Conservation (phyloP, 148 eudicot genomes). For the Pouteria glomerata region DNA sequence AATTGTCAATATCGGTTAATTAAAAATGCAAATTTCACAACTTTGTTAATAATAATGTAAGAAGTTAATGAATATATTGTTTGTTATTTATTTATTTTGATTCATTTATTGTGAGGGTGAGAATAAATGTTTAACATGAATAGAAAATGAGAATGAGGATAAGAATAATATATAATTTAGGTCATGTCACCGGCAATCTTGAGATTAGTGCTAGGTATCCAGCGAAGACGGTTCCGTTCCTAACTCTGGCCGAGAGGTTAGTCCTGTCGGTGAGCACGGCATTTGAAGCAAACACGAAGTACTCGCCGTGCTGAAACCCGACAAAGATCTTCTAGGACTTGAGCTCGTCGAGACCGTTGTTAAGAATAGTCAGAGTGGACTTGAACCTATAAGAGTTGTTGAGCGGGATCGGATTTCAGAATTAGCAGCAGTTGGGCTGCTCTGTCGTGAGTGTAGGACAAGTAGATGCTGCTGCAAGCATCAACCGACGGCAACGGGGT, state of each 20-base stretch:
- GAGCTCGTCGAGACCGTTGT: slow-evolving; percentile 46
- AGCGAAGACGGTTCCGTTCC: slow-evolving; percentile 51
- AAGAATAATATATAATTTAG: too few species aligned
- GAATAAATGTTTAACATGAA: too few species aligned
- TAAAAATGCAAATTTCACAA: too few species aligned
- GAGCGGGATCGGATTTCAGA: slow-evolving; percentile 4
- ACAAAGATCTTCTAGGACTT: slow-evolving; percentile 50
- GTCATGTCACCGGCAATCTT: slow-evolving; percentile 30
- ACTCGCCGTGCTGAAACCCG: slow-evolving; percentile 55
- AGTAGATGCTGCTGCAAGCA: slow-evolving; percentile 29
- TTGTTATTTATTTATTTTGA: too few species aligned
- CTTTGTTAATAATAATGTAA: too few species aligned
- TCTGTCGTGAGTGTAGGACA: slow-evolving; percentile 22
- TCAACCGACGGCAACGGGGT: slow-evolving; percentile 27
- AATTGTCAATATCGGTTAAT: too few species aligned
- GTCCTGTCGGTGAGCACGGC: slow-evolving; percentile 52
- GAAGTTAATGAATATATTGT: too few species aligned
- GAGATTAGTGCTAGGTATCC: slow-evolving; percentile 42
- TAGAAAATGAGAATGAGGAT: too few species aligned
- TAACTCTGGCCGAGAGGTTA: slow-evolving; percentile 37
- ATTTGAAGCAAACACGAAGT: slow-evolving; percentile 36
- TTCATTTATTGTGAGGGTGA: too few species aligned
- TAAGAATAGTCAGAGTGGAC: slow-evolving; percentile 37
- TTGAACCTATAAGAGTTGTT: slow-evolving; percentile 59
- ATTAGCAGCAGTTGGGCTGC: slow-evolving; percentile 20